Conservation (phyloP, 148 eudicot species). For the Polygonum aviculare region DNA sequence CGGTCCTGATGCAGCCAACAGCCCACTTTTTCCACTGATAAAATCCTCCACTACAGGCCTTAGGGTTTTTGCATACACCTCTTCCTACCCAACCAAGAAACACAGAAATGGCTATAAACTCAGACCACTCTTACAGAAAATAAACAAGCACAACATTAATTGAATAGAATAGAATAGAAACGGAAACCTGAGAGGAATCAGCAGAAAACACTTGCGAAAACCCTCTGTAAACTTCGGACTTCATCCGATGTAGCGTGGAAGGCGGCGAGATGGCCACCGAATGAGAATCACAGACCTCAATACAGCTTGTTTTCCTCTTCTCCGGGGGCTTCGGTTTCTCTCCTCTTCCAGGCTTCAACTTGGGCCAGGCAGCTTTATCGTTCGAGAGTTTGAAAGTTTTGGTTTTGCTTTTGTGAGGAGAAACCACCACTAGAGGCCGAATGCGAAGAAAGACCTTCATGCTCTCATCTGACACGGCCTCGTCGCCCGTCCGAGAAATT, state of each 20-base stretch:
- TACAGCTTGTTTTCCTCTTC: slow-evolving; percentile 26
- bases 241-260: slow-evolving; percentile 24
- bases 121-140: neutral
- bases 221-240: slow-evolving; percentile 61
- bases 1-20: slow-evolving; percentile 83
- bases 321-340: slow-evolving; percentile 12
- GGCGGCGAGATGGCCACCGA: slow-evolving; percentile 61
- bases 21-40: slow-evolving; percentile 57
- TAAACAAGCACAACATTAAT: neutral
- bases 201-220: slow-evolving; percentile 52
- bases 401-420: neutral
- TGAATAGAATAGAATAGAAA: slow-evolving; percentile 2
- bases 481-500: neutral
- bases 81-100: slow-evolving; percentile 31
- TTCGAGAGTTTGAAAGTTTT: neutral
- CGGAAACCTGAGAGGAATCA: slow-evolving; percentile 63
- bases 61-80: slow-evolving; percentile 62
- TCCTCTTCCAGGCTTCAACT: slow-evolving; percentile 8
- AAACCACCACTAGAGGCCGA: slow-evolving; percentile 25
- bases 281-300: slow-evolving; percentile 32
- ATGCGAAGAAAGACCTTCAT: slow-evolving; percentile 62
- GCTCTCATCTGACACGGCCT: slow-evolving; percentile 18
- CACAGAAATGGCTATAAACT: neutral
- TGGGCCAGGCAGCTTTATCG: slow-evolving; percentile 45
- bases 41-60: slow-evolving; percentile 68